Evolutionary conservation across 108 stramenopile species (phyloP).

Genomic region (Pseudonitzschia multistriata): DNA sequence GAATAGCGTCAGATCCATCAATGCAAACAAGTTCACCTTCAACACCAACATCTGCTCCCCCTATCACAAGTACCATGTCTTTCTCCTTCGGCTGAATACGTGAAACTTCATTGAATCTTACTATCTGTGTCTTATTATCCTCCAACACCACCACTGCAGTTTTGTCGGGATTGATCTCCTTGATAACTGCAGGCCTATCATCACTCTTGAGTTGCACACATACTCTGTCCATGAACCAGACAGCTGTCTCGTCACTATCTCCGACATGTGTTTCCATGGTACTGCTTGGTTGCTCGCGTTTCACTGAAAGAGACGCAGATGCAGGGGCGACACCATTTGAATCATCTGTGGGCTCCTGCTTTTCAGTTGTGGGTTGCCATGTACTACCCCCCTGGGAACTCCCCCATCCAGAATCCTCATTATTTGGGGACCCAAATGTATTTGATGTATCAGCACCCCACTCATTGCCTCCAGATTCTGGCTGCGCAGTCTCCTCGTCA

Average conservation of each 20-base stretch:
- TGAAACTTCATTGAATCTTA: slow-evolving; percentile 62
- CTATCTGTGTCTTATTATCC: slow-evolving; percentile 59
- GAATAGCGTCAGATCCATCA: slow-evolving; percentile 90
- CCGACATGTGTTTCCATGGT: slow-evolving; percentile 49
- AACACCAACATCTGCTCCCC: slow-evolving; percentile 85
- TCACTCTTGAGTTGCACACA: slow-evolving; percentile 73
- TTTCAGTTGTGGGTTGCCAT: slow-evolving; percentile 51
- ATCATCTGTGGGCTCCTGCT: slow-evolving; percentile 26
- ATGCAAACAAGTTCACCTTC: slow-evolving; percentile 90
- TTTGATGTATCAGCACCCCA: slow-evolving; percentile 44
- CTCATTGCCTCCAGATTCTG: slow-evolving; percentile 32
- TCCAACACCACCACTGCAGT: slow-evolving; percentile 75
- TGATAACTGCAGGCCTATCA: slow-evolving; percentile 68
- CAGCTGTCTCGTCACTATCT: slow-evolving; percentile 68
- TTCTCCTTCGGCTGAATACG: slow-evolving; percentile 81
- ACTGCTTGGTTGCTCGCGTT: slow-evolving; percentile 35
- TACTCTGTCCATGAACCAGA: slow-evolving; percentile 93
- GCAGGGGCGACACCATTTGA: not conserved
- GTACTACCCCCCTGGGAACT: slow-evolving; percentile 47
- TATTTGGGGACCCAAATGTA: slow-evolving; percentile 35
- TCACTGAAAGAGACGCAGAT: slow-evolving; percentile 25
- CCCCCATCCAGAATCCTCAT: slow-evolving; percentile 59
- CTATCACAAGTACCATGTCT: slow-evolving; percentile 87
- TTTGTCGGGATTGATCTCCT: slow-evolving; percentile 74
- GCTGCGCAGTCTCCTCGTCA: slow-evolving; percentile 27